Evolutionary conservation across 2,329 filamentous ascomycete species (phyloP).

Genomic region (Sporothrix luriei): DNA sequence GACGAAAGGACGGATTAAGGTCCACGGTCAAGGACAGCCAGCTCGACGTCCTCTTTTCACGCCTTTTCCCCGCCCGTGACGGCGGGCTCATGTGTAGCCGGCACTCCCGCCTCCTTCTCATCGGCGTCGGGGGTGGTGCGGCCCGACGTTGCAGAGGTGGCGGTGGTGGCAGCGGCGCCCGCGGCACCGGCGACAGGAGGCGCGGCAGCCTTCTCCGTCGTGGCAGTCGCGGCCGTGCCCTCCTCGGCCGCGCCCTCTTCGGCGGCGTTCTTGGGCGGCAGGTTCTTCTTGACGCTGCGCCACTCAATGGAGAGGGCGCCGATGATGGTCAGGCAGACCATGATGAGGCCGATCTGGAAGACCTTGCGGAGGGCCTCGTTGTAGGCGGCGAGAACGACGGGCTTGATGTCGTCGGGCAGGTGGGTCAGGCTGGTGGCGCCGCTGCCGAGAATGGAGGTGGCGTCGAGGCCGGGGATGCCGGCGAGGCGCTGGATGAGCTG

Average conservation of each 20-base stretch:
- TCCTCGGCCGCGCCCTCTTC: constrained; percentile 36
- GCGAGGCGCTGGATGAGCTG: constrained; percentile 45
- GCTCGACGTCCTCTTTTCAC: neutral
- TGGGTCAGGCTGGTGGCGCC: constrained; percentile 37
- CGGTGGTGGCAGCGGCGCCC: neutral
- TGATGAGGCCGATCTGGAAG: constrained; percentile 62
- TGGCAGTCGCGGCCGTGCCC: neutral
- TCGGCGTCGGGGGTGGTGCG: neutral
- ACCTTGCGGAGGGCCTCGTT: constrained; percentile 61
- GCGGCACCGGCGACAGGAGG: neutral
- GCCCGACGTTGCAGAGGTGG: neutral
- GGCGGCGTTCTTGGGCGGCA: constrained; percentile 34
- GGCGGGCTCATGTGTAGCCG: neutral
- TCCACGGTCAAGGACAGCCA: neutral
- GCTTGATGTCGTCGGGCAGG: constrained; percentile 37
- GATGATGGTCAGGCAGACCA: constrained; percentile 57
- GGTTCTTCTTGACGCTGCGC: constrained; percentile 50
- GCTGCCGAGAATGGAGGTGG: constrained; percentile 33
- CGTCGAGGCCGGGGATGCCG: constrained; percentile 40
- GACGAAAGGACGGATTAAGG: neutral
- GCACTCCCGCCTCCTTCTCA: neutral
- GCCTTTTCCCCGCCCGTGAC: neutral
- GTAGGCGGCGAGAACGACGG: constrained; percentile 51
- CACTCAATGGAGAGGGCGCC: constrained; percentile 63
- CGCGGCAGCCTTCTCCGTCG: neutral